A percentile compares a stretch with the other conserved stretches of the same genome.
Evolutionary conservation across 352 stramenopile species (phyloP).

Genomic region (Plasmopara muralis): DNA sequence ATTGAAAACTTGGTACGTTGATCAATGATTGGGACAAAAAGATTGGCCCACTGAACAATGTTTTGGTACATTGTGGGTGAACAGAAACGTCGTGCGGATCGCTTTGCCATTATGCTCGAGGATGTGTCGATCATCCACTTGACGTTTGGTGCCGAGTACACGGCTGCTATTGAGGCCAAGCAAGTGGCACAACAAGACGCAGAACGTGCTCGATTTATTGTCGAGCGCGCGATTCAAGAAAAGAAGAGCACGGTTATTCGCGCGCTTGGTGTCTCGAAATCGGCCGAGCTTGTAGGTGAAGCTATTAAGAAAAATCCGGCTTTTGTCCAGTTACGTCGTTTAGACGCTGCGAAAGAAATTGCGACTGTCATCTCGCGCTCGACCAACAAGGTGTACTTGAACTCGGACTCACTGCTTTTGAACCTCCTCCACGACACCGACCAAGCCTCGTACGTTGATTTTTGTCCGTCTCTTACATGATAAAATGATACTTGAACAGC

Average conservation of each 20-base stretch:
- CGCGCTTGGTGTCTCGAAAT: constrained; percentile 97
- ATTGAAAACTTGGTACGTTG: constrained; percentile 85
- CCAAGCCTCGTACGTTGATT: constrained; percentile 38
- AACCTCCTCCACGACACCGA: constrained; percentile 88
- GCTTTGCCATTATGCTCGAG: constrained; percentile 93
- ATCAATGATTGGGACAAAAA: background rate
- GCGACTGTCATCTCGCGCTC: constrained; percentile 92
- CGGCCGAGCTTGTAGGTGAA: constrained; percentile 96
- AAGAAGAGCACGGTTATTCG: constrained; percentile 98
- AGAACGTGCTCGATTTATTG: constrained; percentile 97
- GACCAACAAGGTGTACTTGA: constrained; percentile 98
- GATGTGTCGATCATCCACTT: constrained; percentile 99
- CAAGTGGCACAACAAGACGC: constrained; percentile 99
- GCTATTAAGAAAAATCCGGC: constrained; percentile 99
- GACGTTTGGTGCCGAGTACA: constrained; percentile 98
- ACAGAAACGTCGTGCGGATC: constrained; percentile 74
- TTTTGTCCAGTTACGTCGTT: constrained; percentile 98
- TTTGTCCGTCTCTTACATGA: background rate
- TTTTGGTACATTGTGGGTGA: constrained; percentile 6
- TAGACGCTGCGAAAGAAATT: constrained; percentile 99
- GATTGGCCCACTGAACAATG: background rate
- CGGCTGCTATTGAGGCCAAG: constrained; percentile 98
- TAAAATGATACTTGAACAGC: background rate
- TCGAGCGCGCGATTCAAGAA: constrained; percentile 97
- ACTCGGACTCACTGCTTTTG: constrained; percentile 95